Percentiles rank a stretch among this genome's conserved stretches.
Conservation (phyloP, 768 basidiomycete genomes). For the Daedaleopsis sinensis region DNA sequence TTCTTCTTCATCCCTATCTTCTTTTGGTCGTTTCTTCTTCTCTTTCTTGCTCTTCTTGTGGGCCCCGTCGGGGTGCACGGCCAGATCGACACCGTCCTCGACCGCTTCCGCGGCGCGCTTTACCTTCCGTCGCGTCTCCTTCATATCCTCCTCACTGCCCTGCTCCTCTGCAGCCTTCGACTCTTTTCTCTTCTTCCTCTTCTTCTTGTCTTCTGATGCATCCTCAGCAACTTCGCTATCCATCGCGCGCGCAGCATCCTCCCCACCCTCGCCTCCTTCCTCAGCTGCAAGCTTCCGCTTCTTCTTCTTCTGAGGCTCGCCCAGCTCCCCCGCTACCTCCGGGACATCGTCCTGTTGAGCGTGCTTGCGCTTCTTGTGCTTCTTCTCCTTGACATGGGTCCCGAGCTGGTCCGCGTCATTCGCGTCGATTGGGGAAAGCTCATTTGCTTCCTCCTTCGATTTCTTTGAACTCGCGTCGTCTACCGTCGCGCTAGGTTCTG, state of each 20-base stretch:
- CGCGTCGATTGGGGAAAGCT: background rate
- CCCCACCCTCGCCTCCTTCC: slow-evolving; percentile 8
- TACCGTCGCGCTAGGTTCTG: background rate
- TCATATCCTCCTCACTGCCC: background rate
- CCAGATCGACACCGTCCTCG: slow-evolving; percentile 4
- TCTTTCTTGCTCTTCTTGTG: slow-evolving; percentile 11
- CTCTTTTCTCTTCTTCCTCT: slow-evolving; percentile 13
- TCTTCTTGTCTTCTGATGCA: background rate
- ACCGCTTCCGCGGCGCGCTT: background rate
- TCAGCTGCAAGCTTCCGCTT: slow-evolving; percentile 24
- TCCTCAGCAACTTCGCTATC: background rate
- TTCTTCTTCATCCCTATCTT: background rate
- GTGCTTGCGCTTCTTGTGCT: slow-evolving; percentile 19
- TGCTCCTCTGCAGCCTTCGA: background rate
- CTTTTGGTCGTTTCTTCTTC: slow-evolving; percentile 2
- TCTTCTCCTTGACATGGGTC: slow-evolving; percentile 20
- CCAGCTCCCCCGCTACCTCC: slow-evolving; percentile 1
- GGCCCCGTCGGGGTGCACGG: slow-evolving; percentile 8
- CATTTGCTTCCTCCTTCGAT: slow-evolving; percentile 2
- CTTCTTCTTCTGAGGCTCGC: slow-evolving; percentile 18
- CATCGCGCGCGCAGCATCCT: background rate
- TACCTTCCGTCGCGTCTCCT: background rate
- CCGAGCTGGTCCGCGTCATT: background rate
- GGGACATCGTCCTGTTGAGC: slow-evolving; percentile 6
- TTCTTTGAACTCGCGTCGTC: slow-evolving; percentile 5